Base-by-base conservation (phyloP, 2,329 filamentous ascomycete genomes). In the Fusarium piperis region DNA sequence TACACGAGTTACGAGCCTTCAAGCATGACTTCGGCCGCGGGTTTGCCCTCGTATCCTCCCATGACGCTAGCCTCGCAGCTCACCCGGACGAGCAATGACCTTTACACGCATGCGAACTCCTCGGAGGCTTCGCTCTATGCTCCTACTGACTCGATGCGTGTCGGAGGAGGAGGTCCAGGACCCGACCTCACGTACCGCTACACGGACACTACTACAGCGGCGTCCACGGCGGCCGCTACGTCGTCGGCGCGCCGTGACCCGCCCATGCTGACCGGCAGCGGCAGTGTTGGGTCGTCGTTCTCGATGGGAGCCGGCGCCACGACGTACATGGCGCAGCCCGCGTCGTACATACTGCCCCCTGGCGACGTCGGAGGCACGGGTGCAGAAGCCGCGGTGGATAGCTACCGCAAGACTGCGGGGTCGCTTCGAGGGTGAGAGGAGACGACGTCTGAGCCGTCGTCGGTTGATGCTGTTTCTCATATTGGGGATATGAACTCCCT, bases 131-230 rank as follows among this genome's bases (percentile, higher is more conserved):
- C 72, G 16, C 28, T 67, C 32, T 69, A 71, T 44, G 56, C 66
- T 4, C 26, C 73, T 12, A 36, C 46, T 7, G 68, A 67, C 23
- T 59, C 72, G 3, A 56, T 69, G 58, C 68, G 73, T 2, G 6
- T 32, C 16, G 46, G 20, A 30, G 48, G 38, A 35, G 46, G 20
- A 33, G 48, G 38, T 36, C 46, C 38, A 16, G 62, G 67, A 4
- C 58, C 70, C 28, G 74, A 79, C 33, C 75, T 79, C 64, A 66
- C 74, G 23, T 80, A 80, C 72, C 76, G 78, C 58, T 80, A 80
- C 65, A 73, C 70, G 4, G 78, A 79, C 53, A 77, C 78, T 28
- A 79, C 77, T 23, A 70, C 65, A 9, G 53, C 65, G 39, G 69
- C 70, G 8, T 41, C 66, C 4, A 71, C 63, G 9, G 64, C 71